A percentile compares a stretch with the other conserved stretches of the same genome.
Evolutionary conservation across 2,329 filamentous ascomycete species (phyloP).

Genomic region (Ophiostoma perfectum): DNA sequence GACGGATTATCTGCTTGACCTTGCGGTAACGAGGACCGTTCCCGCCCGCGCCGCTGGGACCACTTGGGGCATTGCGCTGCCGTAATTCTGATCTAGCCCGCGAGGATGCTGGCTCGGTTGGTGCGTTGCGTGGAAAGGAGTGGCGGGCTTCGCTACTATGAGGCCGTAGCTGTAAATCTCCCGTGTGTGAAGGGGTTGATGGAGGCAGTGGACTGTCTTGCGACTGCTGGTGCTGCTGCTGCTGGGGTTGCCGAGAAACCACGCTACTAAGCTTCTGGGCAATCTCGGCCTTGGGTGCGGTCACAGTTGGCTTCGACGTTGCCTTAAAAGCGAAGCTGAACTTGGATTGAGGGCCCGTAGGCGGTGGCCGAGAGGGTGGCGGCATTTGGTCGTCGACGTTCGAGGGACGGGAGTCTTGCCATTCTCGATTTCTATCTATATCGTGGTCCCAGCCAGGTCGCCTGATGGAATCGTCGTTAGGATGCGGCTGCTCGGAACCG

Average conservation of each 20-base stretch:
- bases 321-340: constrained; percentile 93
- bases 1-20: constrained; percentile 63
- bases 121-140: constrained; percentile 43
- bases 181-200: constrained; percentile 26
- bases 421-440: background rate
- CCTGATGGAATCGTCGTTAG: background rate
- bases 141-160: constrained; percentile 35
- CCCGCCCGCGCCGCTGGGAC: constrained; percentile 30
- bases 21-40: constrained; percentile 45
- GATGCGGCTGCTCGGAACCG: background rate
- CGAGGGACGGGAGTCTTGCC: background rate
- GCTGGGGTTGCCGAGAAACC: constrained; percentile 38
- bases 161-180: background rate
- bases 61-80: constrained; percentile 29
- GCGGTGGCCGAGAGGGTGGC: constrained; percentile 47
- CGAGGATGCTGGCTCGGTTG: constrained; percentile 50
- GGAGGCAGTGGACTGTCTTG: constrained; percentile 28
- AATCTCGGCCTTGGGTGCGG: constrained; percentile 59
- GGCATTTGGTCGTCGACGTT: constrained; percentile 40
- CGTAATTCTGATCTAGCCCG: constrained; percentile 32
- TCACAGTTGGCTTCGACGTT: constrained; percentile 52
- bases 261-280: constrained; percentile 68
- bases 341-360: constrained; percentile 52
- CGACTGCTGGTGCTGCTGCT: constrained; percentile 23
- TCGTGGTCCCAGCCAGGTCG: background rate